These are phyloP conservation scores for Cladosporium sp. DNA, from an alignment of 2,329 filamentous ascomycete species.

Conservation along the genomic window DNA sequence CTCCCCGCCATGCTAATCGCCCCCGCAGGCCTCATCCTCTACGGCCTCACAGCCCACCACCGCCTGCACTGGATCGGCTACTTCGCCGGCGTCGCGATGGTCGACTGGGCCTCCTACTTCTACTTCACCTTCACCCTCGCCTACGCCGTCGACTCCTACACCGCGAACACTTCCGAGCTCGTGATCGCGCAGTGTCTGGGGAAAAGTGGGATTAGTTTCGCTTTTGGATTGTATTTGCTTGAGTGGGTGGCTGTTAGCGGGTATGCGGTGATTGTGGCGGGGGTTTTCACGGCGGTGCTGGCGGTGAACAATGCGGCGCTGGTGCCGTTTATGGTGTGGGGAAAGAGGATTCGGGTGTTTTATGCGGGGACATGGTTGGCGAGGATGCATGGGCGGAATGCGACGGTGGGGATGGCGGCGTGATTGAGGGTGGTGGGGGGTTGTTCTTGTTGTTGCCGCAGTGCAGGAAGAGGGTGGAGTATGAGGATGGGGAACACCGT, in stretches of 20 bases:
- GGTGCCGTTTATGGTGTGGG: conserved; percentile 38
- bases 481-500: background rate
- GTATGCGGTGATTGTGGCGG: conserved; percentile 38
- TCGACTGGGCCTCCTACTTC: conserved; percentile 37
- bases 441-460: background rate
- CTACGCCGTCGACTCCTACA: conserved; percentile 62
- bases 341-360: conserved; percentile 37
- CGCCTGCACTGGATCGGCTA: conserved; percentile 41
- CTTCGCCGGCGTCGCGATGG: conserved; percentile 40
- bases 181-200: conserved; percentile 48
- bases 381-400: conserved; percentile 32
- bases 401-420: conserved; percentile 25
- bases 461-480: background rate
- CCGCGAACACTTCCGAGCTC: conserved; percentile 62
- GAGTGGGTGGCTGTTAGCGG: conserved; percentile 38
- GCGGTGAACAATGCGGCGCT: conserved; percentile 38
- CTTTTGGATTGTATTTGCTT: conserved; percentile 36
- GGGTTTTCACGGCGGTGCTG: conserved; percentile 38
- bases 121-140: conserved; percentile 55
- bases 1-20: conserved; percentile 39
- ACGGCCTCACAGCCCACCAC: conserved; percentile 37
- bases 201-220: conserved; percentile 40
- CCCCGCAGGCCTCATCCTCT: conserved; percentile 38
- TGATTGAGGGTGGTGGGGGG: conserved; percentile 6
- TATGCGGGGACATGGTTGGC: conserved; percentile 36